A percentile compares a stretch with the other conserved stretches of the same genome.
Evolutionary conservation across 805 yeast species (phyloP).

Genomic region (Schwanniomyces yamadae): DNA sequence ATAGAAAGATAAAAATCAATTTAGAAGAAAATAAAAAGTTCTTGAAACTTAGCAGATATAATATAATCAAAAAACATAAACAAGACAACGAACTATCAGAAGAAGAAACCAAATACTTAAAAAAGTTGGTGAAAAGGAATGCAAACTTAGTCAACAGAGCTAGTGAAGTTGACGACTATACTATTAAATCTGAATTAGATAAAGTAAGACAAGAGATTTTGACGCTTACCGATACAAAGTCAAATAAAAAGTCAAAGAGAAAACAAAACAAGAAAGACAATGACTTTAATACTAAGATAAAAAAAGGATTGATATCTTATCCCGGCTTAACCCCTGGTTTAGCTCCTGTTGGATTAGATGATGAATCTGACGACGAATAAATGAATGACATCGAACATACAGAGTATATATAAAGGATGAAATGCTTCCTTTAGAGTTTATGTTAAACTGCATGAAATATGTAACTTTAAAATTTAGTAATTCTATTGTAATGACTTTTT

Average conservation of each 20-base stretch:
- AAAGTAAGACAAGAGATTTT: constrained; percentile 28
- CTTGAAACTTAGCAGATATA: constrained; percentile 36
- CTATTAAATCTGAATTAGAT: constrained; percentile 29
- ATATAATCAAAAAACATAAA: constrained; percentile 35
- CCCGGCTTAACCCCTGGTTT: constrained; percentile 83
- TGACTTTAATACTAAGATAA: constrained; percentile 38
- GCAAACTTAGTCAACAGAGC: constrained; percentile 27
- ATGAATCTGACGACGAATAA: constrained; percentile 37
- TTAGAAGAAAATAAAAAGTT: constrained; percentile 30
- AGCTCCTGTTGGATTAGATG: constrained; percentile 74
- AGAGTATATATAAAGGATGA: too few relatives aligned
- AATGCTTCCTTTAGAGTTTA: constrained; percentile 4
- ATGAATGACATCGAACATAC: not conserved
- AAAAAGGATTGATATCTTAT: constrained; percentile 43
- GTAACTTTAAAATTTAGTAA: too few relatives aligned
- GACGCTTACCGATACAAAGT: constrained; percentile 18
- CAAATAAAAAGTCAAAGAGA: constrained; percentile 22
- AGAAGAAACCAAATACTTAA: constrained; percentile 39
- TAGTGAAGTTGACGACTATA: constrained; percentile 31
- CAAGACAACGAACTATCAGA: constrained; percentile 19
- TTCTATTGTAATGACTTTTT: too few relatives aligned
- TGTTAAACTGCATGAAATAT: too few relatives aligned
- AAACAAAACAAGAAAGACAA: constrained; percentile 20
- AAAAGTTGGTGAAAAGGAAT: constrained; percentile 38
- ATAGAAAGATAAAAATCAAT: constrained; percentile 27